These are phyloP conservation scores for Fusarium equiseti DNA, from an alignment of 2,329 filamentous ascomycete genomes.

Conservation along the genomic window DNA sequence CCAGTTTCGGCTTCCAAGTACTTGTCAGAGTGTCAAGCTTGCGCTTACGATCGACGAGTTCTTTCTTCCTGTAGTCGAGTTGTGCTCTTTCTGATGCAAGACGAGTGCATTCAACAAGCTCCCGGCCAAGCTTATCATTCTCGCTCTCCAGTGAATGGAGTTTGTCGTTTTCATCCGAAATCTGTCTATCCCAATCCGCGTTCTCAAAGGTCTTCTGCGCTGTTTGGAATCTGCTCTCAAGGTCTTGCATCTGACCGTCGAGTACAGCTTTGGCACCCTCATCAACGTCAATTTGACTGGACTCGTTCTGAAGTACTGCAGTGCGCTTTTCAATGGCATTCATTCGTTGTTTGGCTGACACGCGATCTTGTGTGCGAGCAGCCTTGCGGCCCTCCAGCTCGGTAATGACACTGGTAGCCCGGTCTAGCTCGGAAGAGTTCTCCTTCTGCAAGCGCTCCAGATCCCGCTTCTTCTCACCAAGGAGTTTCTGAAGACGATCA, in stretches of 20 bases:
- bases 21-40: slow-evolving; percentile 81
- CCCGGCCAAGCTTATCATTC: slow-evolving; percentile 78
- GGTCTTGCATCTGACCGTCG: slow-evolving; percentile 78
- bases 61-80: slow-evolving; percentile 85
- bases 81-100: slow-evolving; percentile 85
- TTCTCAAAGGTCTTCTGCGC: slow-evolving; percentile 72
- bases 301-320: slow-evolving; percentile 72
- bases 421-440: slow-evolving; percentile 78
- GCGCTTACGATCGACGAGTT: slow-evolving; percentile 77
- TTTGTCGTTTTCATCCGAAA: slow-evolving; percentile 74
- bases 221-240: slow-evolving; percentile 71
- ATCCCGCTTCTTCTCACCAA: slow-evolving; percentile 81
- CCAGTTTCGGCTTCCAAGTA: slow-evolving; percentile 79
- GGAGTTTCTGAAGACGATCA: slow-evolving; percentile 78
- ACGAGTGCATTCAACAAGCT: slow-evolving; percentile 85
- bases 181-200: slow-evolving; percentile 76
- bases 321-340: slow-evolving; percentile 78
- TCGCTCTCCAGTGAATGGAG: slow-evolving; percentile 78
- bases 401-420: slow-evolving; percentile 78
- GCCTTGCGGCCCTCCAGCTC: slow-evolving; percentile 80
- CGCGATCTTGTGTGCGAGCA: slow-evolving; percentile 78
- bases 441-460: slow-evolving; percentile 81
- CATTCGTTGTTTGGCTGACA: slow-evolving; percentile 79
- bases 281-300: slow-evolving; percentile 82
- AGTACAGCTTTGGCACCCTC: slow-evolving; percentile 85